Percentiles rank a stretch among this genome's conserved stretches.
These are phyloP conservation scores for Biscogniauxia marginata DNA, from an alignment of 2,329 filamentous ascomycete genomes.

Conservation along the genomic window DNA sequence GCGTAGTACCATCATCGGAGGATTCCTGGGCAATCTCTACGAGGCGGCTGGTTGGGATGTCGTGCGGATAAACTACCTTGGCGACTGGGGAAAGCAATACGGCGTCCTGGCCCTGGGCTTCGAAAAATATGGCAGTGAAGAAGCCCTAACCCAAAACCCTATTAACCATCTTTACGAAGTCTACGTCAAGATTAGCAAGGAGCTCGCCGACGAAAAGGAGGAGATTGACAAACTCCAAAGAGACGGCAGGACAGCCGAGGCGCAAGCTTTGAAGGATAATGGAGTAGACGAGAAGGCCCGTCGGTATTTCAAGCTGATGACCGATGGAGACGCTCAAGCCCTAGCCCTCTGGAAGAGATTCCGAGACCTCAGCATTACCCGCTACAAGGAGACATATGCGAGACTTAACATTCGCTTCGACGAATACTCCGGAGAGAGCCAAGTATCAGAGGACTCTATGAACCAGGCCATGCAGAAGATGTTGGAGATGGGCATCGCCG, in stretches of 20 bases:
- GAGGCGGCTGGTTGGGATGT: slow-evolving; percentile 69
- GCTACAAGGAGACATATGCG: slow-evolving; percentile 58
- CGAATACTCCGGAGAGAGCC: slow-evolving; percentile 70
- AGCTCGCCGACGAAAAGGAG: slow-evolving; percentile 62
- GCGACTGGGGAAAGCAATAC: slow-evolving; percentile 77
- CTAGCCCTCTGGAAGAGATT: slow-evolving; percentile 58
- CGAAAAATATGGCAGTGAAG: slow-evolving; percentile 65
- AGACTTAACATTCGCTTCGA: slow-evolving; percentile 62
- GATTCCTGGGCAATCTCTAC: slow-evolving; percentile 69
- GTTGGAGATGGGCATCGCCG: slow-evolving; percentile 61
- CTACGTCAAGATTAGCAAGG: slow-evolving; percentile 66
- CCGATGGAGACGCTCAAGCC: slow-evolving; percentile 56
- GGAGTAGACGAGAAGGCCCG: slow-evolving; percentile 52
- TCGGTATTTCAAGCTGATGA: slow-evolving; percentile 63
- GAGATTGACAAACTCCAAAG: slow-evolving; percentile 51
- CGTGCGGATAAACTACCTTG: slow-evolving; percentile 70
- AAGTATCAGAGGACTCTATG: slow-evolving; percentile 68
- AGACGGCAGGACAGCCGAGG: slow-evolving; percentile 42
- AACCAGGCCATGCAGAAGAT: slow-evolving; percentile 60
- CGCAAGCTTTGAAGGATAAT: slow-evolving; percentile 42
- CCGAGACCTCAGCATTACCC: slow-evolving; percentile 56
- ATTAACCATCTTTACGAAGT: slow-evolving; percentile 72
- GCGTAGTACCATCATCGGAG: slow-evolving; percentile 74
- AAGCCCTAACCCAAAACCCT: slow-evolving; percentile 61
- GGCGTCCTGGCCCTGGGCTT: slow-evolving; percentile 67